phyloP scores from a whole-genome alignment of 192 early-diverging fungal species.

The Blastocladiella britannica region DNA sequence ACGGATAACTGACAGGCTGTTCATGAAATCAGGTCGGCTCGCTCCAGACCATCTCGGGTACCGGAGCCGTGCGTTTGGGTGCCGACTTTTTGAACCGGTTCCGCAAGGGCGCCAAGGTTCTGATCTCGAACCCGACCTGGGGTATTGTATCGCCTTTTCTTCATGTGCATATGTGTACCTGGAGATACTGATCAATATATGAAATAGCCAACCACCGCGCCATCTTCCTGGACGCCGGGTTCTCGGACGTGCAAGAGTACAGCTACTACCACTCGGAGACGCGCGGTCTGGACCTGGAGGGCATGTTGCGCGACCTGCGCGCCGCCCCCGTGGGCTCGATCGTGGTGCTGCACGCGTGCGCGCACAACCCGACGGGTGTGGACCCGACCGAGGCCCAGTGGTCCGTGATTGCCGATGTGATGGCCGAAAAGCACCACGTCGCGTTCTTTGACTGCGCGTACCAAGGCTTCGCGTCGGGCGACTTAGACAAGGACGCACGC shows the following conservation, averaged over 20 bases:
- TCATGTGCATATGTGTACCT: not conserved
- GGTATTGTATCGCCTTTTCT: conserved; percentile 16
- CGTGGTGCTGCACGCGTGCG: conserved; percentile 83
- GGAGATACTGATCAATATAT: not conserved
- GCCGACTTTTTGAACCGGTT: conserved; percentile 63
- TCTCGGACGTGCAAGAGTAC: conserved; percentile 57
- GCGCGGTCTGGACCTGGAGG: conserved; percentile 57
- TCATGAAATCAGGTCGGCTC: conserved; percentile 15
- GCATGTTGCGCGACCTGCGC: conserved; percentile 44
- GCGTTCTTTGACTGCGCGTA: conserved; percentile 98
- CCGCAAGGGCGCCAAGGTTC: conserved; percentile 41
- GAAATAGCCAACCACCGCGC: conserved; percentile 71
- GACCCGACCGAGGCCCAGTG: conserved; percentile 90
- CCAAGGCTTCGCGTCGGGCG: conserved; percentile 92
- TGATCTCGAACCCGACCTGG: conserved; percentile 94
- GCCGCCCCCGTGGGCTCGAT: conserved; percentile 58
- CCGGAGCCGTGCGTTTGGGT: conserved; percentile 72
- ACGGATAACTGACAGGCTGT: not conserved
- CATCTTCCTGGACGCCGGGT: conserved; percentile 71
- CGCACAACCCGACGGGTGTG: conserved; percentile 98
- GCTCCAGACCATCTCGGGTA: conserved; percentile 86
- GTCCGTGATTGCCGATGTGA: conserved; percentile 69
- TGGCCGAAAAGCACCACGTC: conserved; percentile 54
- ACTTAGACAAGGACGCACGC: conserved; percentile 73
- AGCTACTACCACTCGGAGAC: conserved; percentile 69